These are phyloP conservation scores for Nyctanthes arbortristis DNA, from an alignment of 257 asterid species.

Conservation along the genomic window DNA sequence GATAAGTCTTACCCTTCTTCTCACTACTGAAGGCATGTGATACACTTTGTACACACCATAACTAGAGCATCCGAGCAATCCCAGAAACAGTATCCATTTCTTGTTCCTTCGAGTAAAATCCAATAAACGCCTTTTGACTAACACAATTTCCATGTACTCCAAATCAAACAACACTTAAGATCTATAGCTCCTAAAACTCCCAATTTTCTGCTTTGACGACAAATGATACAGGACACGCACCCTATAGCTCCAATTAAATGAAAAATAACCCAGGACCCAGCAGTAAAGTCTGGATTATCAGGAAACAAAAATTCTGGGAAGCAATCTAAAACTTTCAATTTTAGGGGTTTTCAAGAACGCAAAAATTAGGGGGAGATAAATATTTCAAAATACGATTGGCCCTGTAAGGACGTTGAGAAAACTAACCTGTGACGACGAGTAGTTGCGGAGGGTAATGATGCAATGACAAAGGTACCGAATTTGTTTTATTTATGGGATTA, in stretches of 20 bases:
- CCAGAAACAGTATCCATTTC: conserved; percentile 69
- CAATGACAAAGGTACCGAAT: background rate
- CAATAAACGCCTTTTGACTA: conserved; percentile 57
- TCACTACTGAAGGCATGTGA: conserved; percentile 66
- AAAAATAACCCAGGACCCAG: conserved; percentile 28
- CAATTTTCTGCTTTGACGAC: conserved; percentile 11
- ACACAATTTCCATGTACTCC: conserved; percentile 56
- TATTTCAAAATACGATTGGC: conserved; percentile 40
- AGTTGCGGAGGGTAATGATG: conserved; percentile 11
- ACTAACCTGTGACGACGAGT: conserved; percentile 33
- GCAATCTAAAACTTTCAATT: too few relatives aligned
- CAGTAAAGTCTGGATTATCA: too few relatives aligned
- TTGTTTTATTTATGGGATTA: conserved; percentile 18
- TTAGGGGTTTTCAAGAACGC: conserved; percentile 15
- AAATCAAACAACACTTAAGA: conserved; percentile 6
- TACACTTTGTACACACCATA: conserved; percentile 73
- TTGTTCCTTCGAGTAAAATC: conserved; percentile 57
- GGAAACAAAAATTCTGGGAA: too few relatives aligned
- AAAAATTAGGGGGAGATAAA: conserved; percentile 18
- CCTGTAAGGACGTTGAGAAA: conserved; percentile 25
- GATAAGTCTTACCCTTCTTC: conserved; percentile 55
- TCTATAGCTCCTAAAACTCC: conserved; percentile 9
- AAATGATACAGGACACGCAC: conserved; percentile 21
- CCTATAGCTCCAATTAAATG: conserved; percentile 34
- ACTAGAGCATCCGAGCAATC: conserved; percentile 72